Percentiles rank a stretch among this genome's conserved stretches.
These are phyloP conservation scores for Arxiozyma bovina DNA, from an alignment of 1,139 yeast genomes.

Conservation along the genomic window DNA sequence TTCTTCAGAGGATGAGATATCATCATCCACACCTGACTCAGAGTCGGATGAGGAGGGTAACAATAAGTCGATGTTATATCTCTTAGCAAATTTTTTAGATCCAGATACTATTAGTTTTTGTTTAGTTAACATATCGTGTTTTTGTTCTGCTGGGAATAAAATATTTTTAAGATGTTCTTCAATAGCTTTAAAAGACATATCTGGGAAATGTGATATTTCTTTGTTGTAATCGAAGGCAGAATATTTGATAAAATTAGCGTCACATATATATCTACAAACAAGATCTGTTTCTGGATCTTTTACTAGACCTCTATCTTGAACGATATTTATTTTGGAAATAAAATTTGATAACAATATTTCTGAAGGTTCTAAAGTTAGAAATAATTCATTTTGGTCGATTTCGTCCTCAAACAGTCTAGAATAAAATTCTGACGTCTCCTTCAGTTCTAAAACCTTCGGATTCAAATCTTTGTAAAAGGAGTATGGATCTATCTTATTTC, in stretches of 20 bases:
- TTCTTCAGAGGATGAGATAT: background rate
- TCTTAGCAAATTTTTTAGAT: background rate
- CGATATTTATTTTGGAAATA: slow-evolving; percentile 3
- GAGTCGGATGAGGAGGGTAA: background rate
- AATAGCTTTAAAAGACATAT: slow-evolving; percentile 18
- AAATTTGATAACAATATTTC: slow-evolving; percentile 13
- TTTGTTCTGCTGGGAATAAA: slow-evolving; percentile 10
- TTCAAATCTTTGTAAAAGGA: slow-evolving; percentile 13
- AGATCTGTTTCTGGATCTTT: slow-evolving; percentile 8
- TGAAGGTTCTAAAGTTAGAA: slow-evolving; percentile 10
- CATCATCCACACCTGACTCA: slow-evolving; percentile 3
- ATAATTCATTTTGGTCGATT: slow-evolving; percentile 12
- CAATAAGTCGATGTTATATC: background rate
- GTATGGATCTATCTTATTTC: slow-evolving; percentile 22
- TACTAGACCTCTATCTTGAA: background rate
- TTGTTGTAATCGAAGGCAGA: slow-evolving; percentile 14
- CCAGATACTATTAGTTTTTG: background rate
- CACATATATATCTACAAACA: slow-evolving; percentile 16
- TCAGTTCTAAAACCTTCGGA: slow-evolving; percentile 6
- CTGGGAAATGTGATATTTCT: slow-evolving; percentile 4
- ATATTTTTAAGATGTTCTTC: slow-evolving; percentile 19
- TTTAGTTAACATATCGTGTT: background rate
- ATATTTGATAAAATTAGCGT: slow-evolving; percentile 9
- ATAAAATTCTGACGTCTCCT: slow-evolving; percentile 5
- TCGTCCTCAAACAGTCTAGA: slow-evolving; percentile 7